Evolutionary conservation across 495 filamentous ascomycete species (phyloP), one percentile per base, ranked within the genome.

Genomic region (Annulohypoxylon nitens): DNA sequence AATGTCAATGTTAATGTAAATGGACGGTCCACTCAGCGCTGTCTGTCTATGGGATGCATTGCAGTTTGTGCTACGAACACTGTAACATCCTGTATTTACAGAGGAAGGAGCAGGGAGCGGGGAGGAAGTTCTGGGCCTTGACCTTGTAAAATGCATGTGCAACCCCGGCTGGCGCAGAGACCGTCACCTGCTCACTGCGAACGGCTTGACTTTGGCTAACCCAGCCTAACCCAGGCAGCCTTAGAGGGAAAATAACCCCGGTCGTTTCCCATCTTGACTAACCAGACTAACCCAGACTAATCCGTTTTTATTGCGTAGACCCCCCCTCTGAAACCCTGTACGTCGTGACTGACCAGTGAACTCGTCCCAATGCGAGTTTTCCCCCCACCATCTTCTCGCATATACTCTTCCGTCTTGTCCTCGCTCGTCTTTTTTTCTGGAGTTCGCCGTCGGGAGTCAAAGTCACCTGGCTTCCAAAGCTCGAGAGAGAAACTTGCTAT

Each of bases 141-240:
- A 55, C 70, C 64, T 36, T 53, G 57, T 55, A 74, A 33, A 55
- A 55, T 74, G 66, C 71, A 65, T 69, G 62, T 63, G 71, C 50
- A 30, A 69, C 71, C 66, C 71, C 61, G 50, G 66, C 48, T 68
- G 33, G 71, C 61, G 65, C 65, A 66, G 61, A 66, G 66, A 58
- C 66, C 66, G 50, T 74, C 71, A 74, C 67, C 67, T 74, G 71
- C 61, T 58, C 71, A 33, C 16, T 50, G 71, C 66, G 55, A 69
- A 61, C 55, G 20, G 25, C 12, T 53, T 6, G 20, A 47, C n/a
- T 47, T 47, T 47, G 4, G 23, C 50, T 54, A 54, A 54, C 45
- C 45, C 30, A 30, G 30, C 30, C 30, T 30, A 30, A 30, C 50
- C 50, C 20, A 33, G 20, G 16, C 16, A 54, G 12, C 39, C 39